These are phyloP conservation scores for Garcia nutans DNA, from an alignment of 345 rosid species.

Conservation along the genomic window DNA sequence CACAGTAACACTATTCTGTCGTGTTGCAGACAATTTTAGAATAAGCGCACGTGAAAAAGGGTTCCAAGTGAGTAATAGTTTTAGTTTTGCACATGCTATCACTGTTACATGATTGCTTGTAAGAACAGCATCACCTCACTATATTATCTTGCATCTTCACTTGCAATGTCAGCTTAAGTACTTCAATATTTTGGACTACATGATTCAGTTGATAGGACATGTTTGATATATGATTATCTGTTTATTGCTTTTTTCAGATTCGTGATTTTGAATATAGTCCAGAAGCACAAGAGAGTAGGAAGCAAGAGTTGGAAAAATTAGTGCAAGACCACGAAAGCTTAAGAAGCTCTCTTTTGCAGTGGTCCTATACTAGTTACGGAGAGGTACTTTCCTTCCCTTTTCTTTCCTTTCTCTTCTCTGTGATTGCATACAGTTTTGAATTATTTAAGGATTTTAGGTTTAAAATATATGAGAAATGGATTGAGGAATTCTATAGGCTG, in stretches of 20 bases:
- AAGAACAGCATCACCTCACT: neutral
- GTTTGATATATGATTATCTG: conserved; percentile 10
- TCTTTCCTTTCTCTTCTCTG: neutral
- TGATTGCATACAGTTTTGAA: neutral
- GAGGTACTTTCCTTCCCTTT: conserved; percentile 53
- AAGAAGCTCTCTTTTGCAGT: conserved; percentile 90
- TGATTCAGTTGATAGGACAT: neutral
- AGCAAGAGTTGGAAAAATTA: conserved; percentile 78
- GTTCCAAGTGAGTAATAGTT: conserved; percentile 68
- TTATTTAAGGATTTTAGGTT: neutral
- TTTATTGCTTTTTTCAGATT: conserved; percentile 44
- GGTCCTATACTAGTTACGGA: conserved; percentile 97
- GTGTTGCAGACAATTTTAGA: conserved; percentile 91
- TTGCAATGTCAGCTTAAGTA: neutral
- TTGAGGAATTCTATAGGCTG: neutral
- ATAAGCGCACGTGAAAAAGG: conserved; percentile 78
- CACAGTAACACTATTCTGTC: conserved; percentile 80
- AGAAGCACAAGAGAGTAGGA: conserved; percentile 82
- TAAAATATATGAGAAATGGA: neutral
- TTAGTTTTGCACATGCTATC: conserved; percentile 8
- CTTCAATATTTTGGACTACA: neutral
- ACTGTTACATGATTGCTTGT: neutral
- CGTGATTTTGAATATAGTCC: conserved; percentile 90
- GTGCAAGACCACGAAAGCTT: conserved; percentile 72
- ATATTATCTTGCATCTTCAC: neutral